Conservation (phyloP, 1,284 basidiomycete genomes). For the Malassezia furfur region DNA sequence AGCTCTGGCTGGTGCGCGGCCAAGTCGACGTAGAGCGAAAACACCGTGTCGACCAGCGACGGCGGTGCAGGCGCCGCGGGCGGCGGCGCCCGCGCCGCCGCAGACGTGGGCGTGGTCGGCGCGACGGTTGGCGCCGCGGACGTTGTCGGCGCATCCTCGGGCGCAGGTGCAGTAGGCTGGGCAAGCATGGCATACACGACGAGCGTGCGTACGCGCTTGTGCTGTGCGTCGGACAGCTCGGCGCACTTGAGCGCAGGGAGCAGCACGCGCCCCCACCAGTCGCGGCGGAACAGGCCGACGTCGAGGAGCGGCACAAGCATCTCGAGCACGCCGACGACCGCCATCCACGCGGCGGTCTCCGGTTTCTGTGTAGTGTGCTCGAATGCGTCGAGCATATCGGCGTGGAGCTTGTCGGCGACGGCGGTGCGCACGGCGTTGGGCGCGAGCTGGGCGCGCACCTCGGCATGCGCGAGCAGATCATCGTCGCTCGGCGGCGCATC, state of each 20-base stretch:
- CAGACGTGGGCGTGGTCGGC: too few species aligned
- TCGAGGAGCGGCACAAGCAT: conserved; percentile 26
- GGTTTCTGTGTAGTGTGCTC: not conserved
- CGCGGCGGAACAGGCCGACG: conserved; percentile 23
- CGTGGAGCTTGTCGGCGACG: conserved; percentile 6
- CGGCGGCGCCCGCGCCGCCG: too few species aligned
- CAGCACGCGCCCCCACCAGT: conserved; percentile 43
- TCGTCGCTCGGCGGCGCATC: conserved; percentile 1
- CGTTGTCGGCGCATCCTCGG: too few species aligned
- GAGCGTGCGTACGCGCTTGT: conserved; percentile 29
- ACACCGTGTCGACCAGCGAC: conserved; percentile 27
- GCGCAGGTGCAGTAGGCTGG: too few species aligned
- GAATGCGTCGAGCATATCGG: conserved; percentile 4
- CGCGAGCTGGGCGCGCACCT: not conserved
- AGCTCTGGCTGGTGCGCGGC: conserved; percentile 19
- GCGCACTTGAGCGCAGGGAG: conserved; percentile 33
- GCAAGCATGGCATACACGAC: conserved; percentile 29
- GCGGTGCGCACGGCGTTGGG: not conserved
- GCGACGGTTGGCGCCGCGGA: too few species aligned
- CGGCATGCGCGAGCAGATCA: not conserved
- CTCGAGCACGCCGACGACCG: conserved; percentile 14
- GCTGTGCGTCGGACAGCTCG: conserved; percentile 21
- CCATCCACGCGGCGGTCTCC: not conserved
- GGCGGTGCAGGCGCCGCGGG: not conserved
- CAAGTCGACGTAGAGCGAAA: conserved; percentile 40